Evolutionary conservation across 306 rosid genomes (phyloP).

Genomic region (Pueraria montana): DNA sequence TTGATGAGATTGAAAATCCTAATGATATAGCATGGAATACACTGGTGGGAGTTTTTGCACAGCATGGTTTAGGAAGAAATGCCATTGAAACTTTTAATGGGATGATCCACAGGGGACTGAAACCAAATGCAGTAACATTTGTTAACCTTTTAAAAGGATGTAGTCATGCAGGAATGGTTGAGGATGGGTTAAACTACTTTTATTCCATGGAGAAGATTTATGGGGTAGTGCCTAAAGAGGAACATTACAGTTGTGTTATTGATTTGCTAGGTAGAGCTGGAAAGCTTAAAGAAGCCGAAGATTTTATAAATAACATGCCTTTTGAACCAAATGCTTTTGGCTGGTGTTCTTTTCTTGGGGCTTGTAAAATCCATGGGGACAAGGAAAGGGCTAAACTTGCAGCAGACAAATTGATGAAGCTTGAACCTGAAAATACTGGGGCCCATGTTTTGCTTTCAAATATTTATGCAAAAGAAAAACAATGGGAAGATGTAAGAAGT

Average conservation of each 20-base stretch:
- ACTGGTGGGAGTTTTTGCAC: conserved; percentile 59
- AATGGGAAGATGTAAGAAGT: conserved; percentile 65
- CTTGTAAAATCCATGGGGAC: conserved; percentile 63
- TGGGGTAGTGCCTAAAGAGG: conserved; percentile 63
- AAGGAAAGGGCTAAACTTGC: conserved; percentile 63
- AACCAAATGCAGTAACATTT: conserved; percentile 65
- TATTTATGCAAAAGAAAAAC: conserved; percentile 59
- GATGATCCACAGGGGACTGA: conserved; percentile 56
- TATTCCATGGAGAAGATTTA: conserved; percentile 60
- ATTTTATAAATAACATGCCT: conserved; percentile 64
- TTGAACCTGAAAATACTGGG: conserved; percentile 67
- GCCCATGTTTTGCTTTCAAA: conserved; percentile 67
- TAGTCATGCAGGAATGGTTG: conserved; percentile 66
- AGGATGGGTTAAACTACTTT: conserved; percentile 62
- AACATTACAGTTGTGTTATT: conserved; percentile 65
- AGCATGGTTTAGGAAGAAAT: conserved; percentile 67
- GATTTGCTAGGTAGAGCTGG: conserved; percentile 68
- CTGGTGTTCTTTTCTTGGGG: conserved; percentile 72
- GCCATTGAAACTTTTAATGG: conserved; percentile 47
- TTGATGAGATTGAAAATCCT: conserved; percentile 53
- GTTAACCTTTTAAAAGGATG: conserved; percentile 64
- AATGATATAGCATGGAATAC: conserved; percentile 64
- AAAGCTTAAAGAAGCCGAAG: conserved; percentile 62
- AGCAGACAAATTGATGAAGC: conserved; percentile 60
- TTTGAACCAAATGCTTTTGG: conserved; percentile 70